Evolutionary conservation across 2,329 filamentous ascomycete genomes (phyloP).

Genomic region (Aureobasidium sp.): DNA sequence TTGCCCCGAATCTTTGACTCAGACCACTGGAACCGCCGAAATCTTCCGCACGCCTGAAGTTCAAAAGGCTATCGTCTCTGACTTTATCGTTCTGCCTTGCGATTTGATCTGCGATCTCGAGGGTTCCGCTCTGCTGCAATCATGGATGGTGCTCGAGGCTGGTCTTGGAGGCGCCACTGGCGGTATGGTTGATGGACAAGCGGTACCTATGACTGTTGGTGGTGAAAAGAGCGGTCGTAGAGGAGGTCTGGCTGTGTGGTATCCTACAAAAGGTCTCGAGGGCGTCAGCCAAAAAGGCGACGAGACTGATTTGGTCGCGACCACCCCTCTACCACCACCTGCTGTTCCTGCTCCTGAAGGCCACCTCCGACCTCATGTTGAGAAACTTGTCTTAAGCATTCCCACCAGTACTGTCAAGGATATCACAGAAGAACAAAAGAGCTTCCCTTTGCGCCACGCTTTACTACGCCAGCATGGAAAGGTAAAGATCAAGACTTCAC

Average conservation of each 20-base stretch:
- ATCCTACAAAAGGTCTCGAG: conserved; percentile 68
- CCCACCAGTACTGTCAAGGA: conserved; percentile 87
- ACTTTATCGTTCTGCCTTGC: conserved; percentile 88
- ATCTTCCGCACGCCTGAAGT: conserved; percentile 80
- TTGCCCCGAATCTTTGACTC: conserved; percentile 66
- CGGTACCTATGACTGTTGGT: conserved; percentile 42
- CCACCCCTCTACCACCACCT: conserved; percentile 57
- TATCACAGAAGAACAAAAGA: conserved; percentile 66
- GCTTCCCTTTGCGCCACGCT: conserved; percentile 66
- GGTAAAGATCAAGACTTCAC: conserved; percentile 72
- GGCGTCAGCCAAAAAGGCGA: conserved; percentile 71
- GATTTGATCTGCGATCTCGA: conserved; percentile 87
- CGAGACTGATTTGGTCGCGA: conserved; percentile 87
- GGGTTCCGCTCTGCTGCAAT: conserved; percentile 73
- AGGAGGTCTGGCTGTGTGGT: conserved; percentile 85
- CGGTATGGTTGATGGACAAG: conserved; percentile 39
- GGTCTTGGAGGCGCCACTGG: conserved; percentile 57
- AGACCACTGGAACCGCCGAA: conserved; percentile 84
- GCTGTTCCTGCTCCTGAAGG: conserved; percentile 54
- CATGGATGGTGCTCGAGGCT: conserved; percentile 83
- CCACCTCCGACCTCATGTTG: conserved; percentile 61
- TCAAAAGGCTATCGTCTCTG: conserved; percentile 66
- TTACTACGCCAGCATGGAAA: conserved; percentile 68
- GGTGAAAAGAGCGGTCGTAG: conserved; percentile 55
- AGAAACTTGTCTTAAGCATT: conserved; percentile 77